A percentile compares a stretch with the other conserved stretches of the same genome.
Conservation (phyloP, 345 rosid genomes). For the Corchorus capsularis region DNA sequence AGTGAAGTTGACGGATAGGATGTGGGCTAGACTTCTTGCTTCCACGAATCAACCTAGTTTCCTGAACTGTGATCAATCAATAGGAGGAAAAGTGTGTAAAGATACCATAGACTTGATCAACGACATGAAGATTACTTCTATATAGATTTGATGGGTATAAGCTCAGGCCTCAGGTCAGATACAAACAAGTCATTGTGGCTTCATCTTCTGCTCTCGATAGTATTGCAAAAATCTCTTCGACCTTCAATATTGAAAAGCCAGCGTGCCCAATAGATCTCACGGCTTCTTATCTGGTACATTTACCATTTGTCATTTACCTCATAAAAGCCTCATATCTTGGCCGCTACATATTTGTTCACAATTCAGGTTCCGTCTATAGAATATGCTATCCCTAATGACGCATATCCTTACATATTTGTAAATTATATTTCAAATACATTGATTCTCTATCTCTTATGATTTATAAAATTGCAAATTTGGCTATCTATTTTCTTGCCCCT, state of each 20-base stretch:
- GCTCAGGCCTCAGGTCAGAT: background rate
- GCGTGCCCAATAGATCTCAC: background rate
- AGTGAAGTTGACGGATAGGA: slow-evolving; percentile 85
- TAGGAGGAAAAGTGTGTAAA: slow-evolving; percentile 37
- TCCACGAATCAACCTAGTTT: slow-evolving; percentile 94
- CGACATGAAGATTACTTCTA: slow-evolving; percentile 41
- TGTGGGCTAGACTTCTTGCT: slow-evolving; percentile 98
- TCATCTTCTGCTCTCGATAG: background rate
- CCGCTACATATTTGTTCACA: too few relatives aligned
- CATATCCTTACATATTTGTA: too few relatives aligned
- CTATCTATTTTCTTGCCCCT: background rate
- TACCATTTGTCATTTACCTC: background rate
- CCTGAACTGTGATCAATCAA: slow-evolving; percentile 42
- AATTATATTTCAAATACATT: too few relatives aligned
- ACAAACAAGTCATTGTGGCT: background rate
- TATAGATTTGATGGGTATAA: slow-evolving; percentile 3
- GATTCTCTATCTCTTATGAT: too few relatives aligned
- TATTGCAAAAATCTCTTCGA: background rate
- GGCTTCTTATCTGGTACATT: background rate
- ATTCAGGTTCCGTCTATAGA: too few relatives aligned
- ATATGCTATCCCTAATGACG: too few relatives aligned
- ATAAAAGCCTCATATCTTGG: too few relatives aligned
- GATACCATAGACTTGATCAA: slow-evolving; percentile 40
- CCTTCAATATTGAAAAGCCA: background rate
- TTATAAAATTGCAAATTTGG: too few relatives aligned